Evolutionary conservation across 2,329 filamentous ascomycete genomes (phyloP), one percentile per base, ranked within the genome.

Genomic region (Cercospora citrullina): DNA sequence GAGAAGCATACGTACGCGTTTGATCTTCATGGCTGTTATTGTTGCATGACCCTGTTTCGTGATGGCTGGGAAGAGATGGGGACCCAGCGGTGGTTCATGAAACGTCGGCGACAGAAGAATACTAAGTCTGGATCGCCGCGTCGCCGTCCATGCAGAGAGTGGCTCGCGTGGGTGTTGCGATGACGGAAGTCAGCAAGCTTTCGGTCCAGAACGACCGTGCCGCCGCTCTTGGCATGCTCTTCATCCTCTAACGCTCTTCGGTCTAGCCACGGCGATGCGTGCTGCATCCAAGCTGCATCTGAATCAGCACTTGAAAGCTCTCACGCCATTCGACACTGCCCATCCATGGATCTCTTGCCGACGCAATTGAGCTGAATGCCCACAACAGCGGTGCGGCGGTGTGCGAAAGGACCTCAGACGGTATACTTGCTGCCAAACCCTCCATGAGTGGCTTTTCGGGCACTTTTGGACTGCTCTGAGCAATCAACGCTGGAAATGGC

Each of bases 1-100:
- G 48, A 23, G 23, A 9, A 53, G 48, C 48, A 62, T 53, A 57
- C 61, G 53, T 69, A 77, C 74, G 42, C 76, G 72, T 63, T 77
- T 73, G 57, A 77, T 76, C 68, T 76, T 77, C 76, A 77, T 76
- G 65, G 60, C 61, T 39, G 65, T 23, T 16, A 23, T n/a, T 23
- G 8, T 9, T 36, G 64, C 64, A 39, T 51, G 60, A 30, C 9
- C 30, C 9, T 33, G 26, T n/a, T 58, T 5, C 30, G 8, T 21
- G 30, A 18, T 4, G 5, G 51, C 28, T 7, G 23, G 28, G 28
- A 18, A 30, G 23, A 23, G n/a, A 3, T 7, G 51, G 4, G 7
- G 12, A 10, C 12, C n/a, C 28, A 18, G 28, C 28, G 51, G 23
- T 57, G 3, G 28, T 57, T 30, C 53, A 57, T 28, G 23, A 28